These are phyloP conservation scores for Globisporangium abappressorium DNA, from an alignment of 352 stramenopile species.

Conservation along the genomic window DNA sequence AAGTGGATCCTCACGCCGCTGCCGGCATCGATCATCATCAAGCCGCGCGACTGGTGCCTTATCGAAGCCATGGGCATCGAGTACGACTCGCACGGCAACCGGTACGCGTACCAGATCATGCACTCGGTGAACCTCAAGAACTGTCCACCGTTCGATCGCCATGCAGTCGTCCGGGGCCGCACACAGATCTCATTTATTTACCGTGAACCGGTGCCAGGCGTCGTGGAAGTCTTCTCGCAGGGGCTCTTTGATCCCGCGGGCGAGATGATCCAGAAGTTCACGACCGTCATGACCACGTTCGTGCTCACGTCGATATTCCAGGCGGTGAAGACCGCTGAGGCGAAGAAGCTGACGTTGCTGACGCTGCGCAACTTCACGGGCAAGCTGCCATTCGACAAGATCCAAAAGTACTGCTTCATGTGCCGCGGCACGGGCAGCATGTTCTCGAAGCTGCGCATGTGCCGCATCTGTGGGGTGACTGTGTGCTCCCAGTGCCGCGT, in stretches of 20 bases:
- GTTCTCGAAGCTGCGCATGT: conserved; percentile 22
- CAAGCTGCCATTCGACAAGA: conserved; percentile 11
- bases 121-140: conserved; percentile 41
- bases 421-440: conserved; percentile 16
- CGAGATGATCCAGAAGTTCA: conserved; percentile 28
- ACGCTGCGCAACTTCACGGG: conserved; percentile 18
- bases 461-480: conserved; percentile 38
- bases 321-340: conserved; percentile 36
- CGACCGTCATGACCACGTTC: conserved; percentile 24
- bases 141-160: conserved; percentile 32
- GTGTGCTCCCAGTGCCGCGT: conserved; percentile 45
- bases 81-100: conserved; percentile 23
- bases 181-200: conserved; percentile 31
- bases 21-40: conserved; percentile 18
- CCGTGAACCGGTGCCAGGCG: conserved; percentile 30
- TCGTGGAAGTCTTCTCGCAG: conserved; percentile 40
- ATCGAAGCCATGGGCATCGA: conserved; percentile 45
- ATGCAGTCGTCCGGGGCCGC: conserved; percentile 27
- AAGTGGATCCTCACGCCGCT: conserved; percentile 49
- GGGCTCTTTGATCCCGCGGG: conserved; percentile 41
- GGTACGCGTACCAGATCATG: conserved; percentile 40
- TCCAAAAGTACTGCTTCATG: conserved; percentile 19
- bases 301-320: conserved; percentile 26
- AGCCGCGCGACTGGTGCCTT: conserved; percentile 25
- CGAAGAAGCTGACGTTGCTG: conserved; percentile 55